These are phyloP conservation scores for Talaromyces pinophilus DNA, from an alignment of 2,329 filamentous ascomycete genomes.

Conservation along the genomic window DNA sequence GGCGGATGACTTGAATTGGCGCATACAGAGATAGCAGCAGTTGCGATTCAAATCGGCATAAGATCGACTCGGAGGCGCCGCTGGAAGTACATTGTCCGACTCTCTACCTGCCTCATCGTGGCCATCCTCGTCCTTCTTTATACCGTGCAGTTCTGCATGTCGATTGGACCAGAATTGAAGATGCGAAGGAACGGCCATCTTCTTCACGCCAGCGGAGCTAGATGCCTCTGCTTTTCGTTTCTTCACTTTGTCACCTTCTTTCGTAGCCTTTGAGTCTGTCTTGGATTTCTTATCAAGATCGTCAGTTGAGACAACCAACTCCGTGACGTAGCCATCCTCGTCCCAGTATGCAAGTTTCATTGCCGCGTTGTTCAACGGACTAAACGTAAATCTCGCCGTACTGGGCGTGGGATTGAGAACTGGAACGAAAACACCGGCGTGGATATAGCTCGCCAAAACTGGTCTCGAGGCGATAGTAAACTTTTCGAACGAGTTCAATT, in stretches of 20 bases:
- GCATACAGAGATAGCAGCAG: slow-evolving; percentile 64
- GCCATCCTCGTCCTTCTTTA: slow-evolving; percentile 36
- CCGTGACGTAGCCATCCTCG: slow-evolving; percentile 68
- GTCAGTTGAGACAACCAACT: slow-evolving; percentile 60
- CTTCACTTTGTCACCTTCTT: slow-evolving; percentile 49
- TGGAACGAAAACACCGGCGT: slow-evolving; percentile 81
- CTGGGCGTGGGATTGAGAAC: slow-evolving; percentile 62
- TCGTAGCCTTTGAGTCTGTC: slow-evolving; percentile 35
- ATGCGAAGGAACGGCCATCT: slow-evolving; percentile 61
- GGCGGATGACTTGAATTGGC: slow-evolving; percentile 57
- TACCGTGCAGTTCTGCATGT: slow-evolving; percentile 66
- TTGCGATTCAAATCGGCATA: slow-evolving; percentile 61
- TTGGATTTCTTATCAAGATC: slow-evolving; percentile 44
- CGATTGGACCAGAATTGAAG: slow-evolving; percentile 72
- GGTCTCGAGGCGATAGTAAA: slow-evolving; percentile 76
- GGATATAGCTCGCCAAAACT: slow-evolving; percentile 72
- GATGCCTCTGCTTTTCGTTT: slow-evolving; percentile 50
- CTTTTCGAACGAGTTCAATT: slow-evolving; percentile 69
- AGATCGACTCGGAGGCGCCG: slow-evolving; percentile 53
- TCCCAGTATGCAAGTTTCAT: slow-evolving; percentile 76
- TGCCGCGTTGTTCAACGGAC: slow-evolving; percentile 66
- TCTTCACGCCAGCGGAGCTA: slow-evolving; percentile 39
- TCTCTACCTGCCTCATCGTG: slow-evolving; percentile 13
- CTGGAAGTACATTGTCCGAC: slow-evolving; percentile 23
- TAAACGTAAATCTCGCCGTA: slow-evolving; percentile 67